Conservation (phyloP, 2,329 filamentous ascomycete species). For the Immersiporthe knoxdaviesiana region DNA sequence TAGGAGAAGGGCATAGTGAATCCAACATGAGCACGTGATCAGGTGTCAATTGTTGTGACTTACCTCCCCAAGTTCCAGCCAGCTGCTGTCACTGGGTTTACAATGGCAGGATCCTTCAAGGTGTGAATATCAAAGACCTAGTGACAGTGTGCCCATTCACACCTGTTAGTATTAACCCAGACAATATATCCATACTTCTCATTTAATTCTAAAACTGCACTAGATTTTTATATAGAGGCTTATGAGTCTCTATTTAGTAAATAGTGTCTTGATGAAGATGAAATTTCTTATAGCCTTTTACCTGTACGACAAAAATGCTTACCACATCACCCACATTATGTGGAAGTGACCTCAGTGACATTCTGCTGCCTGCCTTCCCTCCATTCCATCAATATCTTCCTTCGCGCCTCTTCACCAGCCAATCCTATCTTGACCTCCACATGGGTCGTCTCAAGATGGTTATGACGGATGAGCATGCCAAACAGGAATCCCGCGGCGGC, state of each 20-base stretch:
- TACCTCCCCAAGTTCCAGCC: background rate
- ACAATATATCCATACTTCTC: background rate
- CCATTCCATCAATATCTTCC: conserved; percentile 3
- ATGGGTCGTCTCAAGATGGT: background rate
- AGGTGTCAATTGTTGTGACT: background rate
- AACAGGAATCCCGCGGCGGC: background rate
- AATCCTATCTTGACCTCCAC: conserved; percentile 1
- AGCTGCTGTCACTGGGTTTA: background rate
- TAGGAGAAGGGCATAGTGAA: background rate
- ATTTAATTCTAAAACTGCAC: too few relatives aligned
- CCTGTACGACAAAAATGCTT: background rate
- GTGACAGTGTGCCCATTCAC: background rate
- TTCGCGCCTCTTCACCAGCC: background rate
- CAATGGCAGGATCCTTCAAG: background rate
- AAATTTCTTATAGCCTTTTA: background rate
- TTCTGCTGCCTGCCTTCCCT: background rate
- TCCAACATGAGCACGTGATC: background rate
- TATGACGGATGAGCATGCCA: background rate
- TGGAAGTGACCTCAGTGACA: background rate
- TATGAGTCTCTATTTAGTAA: too few relatives aligned
- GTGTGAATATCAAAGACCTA: background rate
- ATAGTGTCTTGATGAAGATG: background rate
- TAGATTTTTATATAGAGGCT: too few relatives aligned
- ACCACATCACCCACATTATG: background rate
- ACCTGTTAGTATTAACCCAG: background rate